These are phyloP conservation scores for Warburgia ugandensis DNA, from an alignment of 164 flowering plant species.

Conservation along the genomic window DNA sequence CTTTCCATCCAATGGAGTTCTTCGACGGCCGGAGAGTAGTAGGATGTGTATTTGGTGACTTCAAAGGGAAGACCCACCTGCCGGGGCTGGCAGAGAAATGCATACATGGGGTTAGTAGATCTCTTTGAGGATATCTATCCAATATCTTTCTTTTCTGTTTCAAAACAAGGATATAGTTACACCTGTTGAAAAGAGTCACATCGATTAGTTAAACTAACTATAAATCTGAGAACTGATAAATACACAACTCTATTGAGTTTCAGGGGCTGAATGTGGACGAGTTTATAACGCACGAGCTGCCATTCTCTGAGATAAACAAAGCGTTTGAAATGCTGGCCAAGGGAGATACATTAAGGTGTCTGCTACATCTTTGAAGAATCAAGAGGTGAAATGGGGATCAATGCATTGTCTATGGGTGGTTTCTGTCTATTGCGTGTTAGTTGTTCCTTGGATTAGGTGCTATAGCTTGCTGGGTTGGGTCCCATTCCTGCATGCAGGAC, in stretches of 20 bases:
- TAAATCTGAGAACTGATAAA: not conserved
- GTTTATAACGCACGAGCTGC: slow-evolving; percentile 69
- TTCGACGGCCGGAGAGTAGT: slow-evolving; percentile 49
- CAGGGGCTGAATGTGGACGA: slow-evolving; percentile 63
- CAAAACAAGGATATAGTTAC: too few relatives aligned
- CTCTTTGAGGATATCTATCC: too few relatives aligned
- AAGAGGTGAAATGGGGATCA: too few relatives aligned
- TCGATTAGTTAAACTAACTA: not conserved
- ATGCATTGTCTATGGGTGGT: too few relatives aligned
- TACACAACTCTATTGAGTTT: not conserved
- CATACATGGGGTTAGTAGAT: slow-evolving; percentile 43
- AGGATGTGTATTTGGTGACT: slow-evolving; percentile 57
- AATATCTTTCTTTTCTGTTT: not conserved
- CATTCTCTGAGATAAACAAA: slow-evolving; percentile 54
- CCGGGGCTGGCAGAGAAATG: slow-evolving; percentile 49
- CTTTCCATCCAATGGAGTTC: slow-evolving; percentile 82
- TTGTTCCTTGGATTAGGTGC: too few relatives aligned
- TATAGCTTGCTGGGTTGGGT: too few relatives aligned
- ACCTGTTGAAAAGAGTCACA: too few relatives aligned
- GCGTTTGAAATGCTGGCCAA: slow-evolving; percentile 48
- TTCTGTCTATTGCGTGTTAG: too few relatives aligned
- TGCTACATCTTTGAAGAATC: slow-evolving; percentile 42
- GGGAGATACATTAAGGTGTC: slow-evolving; percentile 61
- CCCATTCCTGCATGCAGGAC: too few relatives aligned
- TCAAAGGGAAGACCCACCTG: slow-evolving; percentile 62